Percentiles rank a stretch among this genome's conserved stretches.
Evolutionary conservation across 2,329 filamentous ascomycete species (phyloP).

Genomic region (Sporothrix pseudoabietina): DNA sequence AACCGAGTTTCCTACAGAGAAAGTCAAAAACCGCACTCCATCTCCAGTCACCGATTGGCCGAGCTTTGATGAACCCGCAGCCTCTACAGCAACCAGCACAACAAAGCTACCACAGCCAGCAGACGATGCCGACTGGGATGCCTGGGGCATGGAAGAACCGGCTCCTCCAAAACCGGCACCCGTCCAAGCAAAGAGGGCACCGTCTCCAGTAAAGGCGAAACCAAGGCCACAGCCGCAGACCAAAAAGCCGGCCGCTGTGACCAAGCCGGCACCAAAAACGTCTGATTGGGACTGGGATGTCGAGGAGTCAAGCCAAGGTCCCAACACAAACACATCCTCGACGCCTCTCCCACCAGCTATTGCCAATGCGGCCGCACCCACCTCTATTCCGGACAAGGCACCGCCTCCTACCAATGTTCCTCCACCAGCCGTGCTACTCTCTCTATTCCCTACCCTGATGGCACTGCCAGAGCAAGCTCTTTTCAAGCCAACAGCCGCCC

Average conservation of each 20-base stretch:
- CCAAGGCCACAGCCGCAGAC: neutral
- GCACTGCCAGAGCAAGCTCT: conserved; percentile 64
- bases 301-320: conserved; percentile 39
- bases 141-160: conserved; percentile 37
- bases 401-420: conserved; percentile 82
- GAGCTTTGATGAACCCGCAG: conserved; percentile 36
- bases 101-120: conserved; percentile 28
- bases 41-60: conserved; percentile 54
- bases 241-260: conserved; percentile 29
- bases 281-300: conserved; percentile 56
- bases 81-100: conserved; percentile 13
- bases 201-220: neutral
- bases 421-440: conserved; percentile 80
- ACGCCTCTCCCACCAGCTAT: conserved; percentile 23
- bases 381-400: conserved; percentile 41
- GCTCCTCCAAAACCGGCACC: neutral
- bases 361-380: conserved; percentile 25
- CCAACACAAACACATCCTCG: neutral
- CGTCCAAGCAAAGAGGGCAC: neutral
- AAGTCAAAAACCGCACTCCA: conserved; percentile 41
- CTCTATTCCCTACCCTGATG: conserved; percentile 73
- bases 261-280: conserved; percentile 26
- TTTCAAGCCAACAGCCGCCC: conserved; percentile 65
- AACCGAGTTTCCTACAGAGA: conserved; percentile 41
- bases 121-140: conserved; percentile 54